Evolutionary conservation across 176 grass and related monocot genomes (phyloP).

Genomic region (Oryza officinalis): DNA sequence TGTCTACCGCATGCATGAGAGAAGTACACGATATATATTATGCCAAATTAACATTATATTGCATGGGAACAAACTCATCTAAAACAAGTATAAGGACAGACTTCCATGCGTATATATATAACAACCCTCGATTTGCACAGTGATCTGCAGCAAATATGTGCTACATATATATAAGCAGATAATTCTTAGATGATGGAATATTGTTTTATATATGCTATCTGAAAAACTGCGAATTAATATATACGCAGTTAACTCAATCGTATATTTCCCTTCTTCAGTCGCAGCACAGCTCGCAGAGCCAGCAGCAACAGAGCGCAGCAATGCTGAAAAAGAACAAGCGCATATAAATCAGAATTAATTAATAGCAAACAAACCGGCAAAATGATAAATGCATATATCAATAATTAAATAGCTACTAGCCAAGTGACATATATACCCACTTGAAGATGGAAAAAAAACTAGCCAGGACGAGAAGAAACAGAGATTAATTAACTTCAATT

Average conservation of each 20-base stretch:
- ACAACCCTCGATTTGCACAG: neutral
- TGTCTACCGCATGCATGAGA: neutral
- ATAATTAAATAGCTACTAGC: too few species aligned
- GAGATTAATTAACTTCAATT: neutral
- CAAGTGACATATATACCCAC: too few species aligned
- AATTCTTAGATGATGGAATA: too few species aligned
- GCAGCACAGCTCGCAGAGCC: conserved; percentile 55
- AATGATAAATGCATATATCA: too few species aligned
- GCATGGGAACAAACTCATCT: too few species aligned
- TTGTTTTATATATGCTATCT: neutral
- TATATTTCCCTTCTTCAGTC: neutral
- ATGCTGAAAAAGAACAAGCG: conserved; percentile 28
- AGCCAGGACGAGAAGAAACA: neutral
- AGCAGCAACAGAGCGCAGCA: conserved; percentile 56
- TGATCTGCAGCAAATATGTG: neutral
- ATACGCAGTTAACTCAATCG: neutral
- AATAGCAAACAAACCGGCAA: neutral
- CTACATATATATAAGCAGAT: neutral
- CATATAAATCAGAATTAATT: neutral
- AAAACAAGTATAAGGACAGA: too few species aligned
- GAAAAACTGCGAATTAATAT: neutral
- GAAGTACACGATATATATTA: neutral
- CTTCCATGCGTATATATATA: neutral
- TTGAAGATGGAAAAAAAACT: too few species aligned
- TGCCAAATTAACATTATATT: neutral